Conservation (phyloP, 2,329 filamentous ascomycete species). For the Cordyceps fumosorosea region DNA sequence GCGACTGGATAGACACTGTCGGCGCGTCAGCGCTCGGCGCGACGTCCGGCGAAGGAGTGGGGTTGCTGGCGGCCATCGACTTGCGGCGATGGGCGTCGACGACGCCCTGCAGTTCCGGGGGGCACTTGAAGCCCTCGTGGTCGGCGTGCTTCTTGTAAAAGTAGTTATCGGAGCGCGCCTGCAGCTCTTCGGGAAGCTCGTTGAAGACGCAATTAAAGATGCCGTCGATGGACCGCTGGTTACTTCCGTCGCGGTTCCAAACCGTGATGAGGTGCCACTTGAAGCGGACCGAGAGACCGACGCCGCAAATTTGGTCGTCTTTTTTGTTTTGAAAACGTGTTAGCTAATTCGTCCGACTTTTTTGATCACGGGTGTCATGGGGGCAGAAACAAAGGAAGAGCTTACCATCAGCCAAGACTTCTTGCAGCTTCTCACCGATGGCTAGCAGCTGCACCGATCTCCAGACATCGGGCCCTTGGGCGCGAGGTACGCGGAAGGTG, state of each 20-base stretch:
- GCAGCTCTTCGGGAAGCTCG: constrained; percentile 65
- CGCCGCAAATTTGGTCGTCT: constrained; percentile 81
- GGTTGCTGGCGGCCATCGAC: constrained; percentile 26
- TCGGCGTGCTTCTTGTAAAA: constrained; percentile 88
- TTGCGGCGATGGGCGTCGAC: constrained; percentile 49
- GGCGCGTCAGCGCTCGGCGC: constrained; percentile 16
- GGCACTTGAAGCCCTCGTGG: constrained; percentile 72
- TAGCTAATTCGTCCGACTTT: background rate
- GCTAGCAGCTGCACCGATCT: constrained; percentile 74
- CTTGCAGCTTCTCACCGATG: constrained; percentile 74
- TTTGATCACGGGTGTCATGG: background rate
- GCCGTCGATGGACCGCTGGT: constrained; percentile 69
- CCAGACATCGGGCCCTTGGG: constrained; percentile 67
- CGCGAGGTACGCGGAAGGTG: constrained; percentile 86
- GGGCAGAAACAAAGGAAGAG: constrained; percentile 12
- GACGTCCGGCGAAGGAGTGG: constrained; percentile 20
- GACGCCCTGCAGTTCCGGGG: constrained; percentile 51
- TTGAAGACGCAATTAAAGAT: constrained; percentile 68
- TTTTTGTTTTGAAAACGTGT: background rate
- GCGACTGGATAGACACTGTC: constrained; percentile 8
- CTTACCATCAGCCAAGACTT: constrained; percentile 63
- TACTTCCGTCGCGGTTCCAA: constrained; percentile 85
- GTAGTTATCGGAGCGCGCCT: constrained; percentile 64
- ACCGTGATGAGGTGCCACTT: constrained; percentile 83
- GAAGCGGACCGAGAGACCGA: constrained; percentile 81